Evolutionary conservation across 441 rosid genomes (phyloP).

Genomic region (Arabidopsis lyrata): DNA sequence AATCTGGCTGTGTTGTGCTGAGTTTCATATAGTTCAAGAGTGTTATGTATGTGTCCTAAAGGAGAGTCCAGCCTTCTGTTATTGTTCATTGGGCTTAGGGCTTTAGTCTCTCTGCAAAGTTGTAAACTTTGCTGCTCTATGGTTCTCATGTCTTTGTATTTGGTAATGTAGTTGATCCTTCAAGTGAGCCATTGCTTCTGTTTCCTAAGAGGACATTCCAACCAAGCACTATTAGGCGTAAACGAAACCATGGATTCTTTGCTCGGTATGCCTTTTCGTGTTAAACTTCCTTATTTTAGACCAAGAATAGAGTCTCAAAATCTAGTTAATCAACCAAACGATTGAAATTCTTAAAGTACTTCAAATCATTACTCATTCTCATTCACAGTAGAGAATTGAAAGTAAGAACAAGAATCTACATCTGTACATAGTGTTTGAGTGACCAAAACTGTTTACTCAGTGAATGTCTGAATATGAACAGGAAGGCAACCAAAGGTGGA

Average conservation of each 20-base stretch:
- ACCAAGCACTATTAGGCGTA: conserved; percentile 82
- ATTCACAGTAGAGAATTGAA: background rate
- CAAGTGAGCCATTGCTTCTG: conserved; percentile 76
- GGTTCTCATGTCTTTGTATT: conserved; percentile 10
- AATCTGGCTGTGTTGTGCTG: conserved; percentile 13
- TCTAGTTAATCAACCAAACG: background rate
- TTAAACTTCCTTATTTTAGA: background rate
- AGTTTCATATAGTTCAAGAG: background rate
- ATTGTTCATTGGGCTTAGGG: background rate
- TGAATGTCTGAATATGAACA: conserved; percentile 52
- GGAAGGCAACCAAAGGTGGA: conserved; percentile 98
- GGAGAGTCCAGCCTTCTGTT: background rate
- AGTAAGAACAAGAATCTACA: background rate
- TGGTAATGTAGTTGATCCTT: conserved; percentile 61
- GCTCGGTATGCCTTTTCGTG: conserved; percentile 65
- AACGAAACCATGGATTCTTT: conserved; percentile 91
- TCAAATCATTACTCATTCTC: background rate
- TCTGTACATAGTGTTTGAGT: conserved; percentile 19
- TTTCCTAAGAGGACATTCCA: conserved; percentile 87
- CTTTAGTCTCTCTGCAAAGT: background rate
- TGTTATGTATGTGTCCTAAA: conserved; percentile 3
- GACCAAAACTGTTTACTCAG: conserved; percentile 34
- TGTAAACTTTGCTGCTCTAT: conserved; percentile 2
- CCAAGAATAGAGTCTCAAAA: conserved; percentile 1
- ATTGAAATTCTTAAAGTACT: background rate